phyloP scores from a whole-genome alignment of 768 basidiomycete species.

The Lentinula lateritia region DNA sequence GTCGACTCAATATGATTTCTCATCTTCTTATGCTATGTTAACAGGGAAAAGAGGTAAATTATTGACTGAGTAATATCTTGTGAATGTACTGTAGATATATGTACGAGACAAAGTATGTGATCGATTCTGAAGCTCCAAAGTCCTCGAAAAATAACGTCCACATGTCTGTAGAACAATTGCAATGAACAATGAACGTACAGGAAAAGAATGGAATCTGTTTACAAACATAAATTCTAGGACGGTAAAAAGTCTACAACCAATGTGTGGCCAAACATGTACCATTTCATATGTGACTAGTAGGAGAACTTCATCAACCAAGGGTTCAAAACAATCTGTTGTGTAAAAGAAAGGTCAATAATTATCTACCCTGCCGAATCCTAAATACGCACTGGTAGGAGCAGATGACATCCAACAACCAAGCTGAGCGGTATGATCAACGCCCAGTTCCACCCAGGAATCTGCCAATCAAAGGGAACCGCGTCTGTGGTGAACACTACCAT shows the following conservation, averaged over 20 bases:
- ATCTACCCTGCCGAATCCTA: constrained; percentile 14
- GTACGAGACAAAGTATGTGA: too few species aligned
- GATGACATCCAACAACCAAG: constrained; percentile 61
- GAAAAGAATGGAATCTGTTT: neutral
- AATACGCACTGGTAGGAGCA: constrained; percentile 59
- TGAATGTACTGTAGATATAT: too few species aligned
- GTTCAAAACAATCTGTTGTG: constrained; percentile 65
- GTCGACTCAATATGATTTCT: too few species aligned
- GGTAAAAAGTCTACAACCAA: neutral
- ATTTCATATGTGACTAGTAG: constrained; percentile 23
- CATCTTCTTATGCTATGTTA: too few species aligned
- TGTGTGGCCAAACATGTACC: neutral
- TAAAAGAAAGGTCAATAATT: constrained; percentile 8
- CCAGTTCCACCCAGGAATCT: constrained; percentile 58
- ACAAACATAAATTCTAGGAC: neutral
- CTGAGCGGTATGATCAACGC: constrained; percentile 72
- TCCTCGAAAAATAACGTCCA: too few species aligned
- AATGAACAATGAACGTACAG: neutral
- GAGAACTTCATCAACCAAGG: constrained; percentile 86
- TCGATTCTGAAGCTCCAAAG: too few species aligned
- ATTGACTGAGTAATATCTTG: too few species aligned
- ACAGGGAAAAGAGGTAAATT: too few species aligned
- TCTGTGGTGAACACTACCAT: constrained; percentile 57
- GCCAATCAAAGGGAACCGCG: constrained; percentile 60
- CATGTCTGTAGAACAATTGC: neutral